Conservation (phyloP, 805 yeast species). For the Kodamaea neixiangensis region DNA sequence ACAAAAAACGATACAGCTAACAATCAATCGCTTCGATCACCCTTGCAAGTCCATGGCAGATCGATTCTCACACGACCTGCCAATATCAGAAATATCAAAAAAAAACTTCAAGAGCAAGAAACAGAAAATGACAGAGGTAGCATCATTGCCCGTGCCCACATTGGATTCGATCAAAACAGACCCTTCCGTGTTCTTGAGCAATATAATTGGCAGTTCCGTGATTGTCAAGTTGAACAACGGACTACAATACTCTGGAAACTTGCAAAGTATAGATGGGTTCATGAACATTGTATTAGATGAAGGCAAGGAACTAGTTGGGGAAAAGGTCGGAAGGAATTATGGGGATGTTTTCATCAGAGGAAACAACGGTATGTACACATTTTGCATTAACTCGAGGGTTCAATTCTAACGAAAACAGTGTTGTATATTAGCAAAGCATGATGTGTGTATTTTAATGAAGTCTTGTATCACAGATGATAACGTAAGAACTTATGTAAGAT, state of each 20-base stretch:
- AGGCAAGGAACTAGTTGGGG: slow-evolving; percentile 65
- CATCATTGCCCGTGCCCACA: background rate
- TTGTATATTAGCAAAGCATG: slow-evolving; percentile 44
- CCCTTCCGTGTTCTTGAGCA: slow-evolving; percentile 78
- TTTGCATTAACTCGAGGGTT: too few relatives aligned
- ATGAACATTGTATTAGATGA: slow-evolving; percentile 90
- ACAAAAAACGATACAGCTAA: too few relatives aligned
- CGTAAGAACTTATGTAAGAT: background rate
- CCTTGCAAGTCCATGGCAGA: background rate
- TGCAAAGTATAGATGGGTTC: slow-evolving; percentile 93
- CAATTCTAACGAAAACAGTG: slow-evolving; percentile 36
- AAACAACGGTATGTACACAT: slow-evolving; percentile 64
- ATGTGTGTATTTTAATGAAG: slow-evolving; percentile 8
- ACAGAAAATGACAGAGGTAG: slow-evolving; percentile 9
- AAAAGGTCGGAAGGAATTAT: slow-evolving; percentile 48
- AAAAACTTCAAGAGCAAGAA: slow-evolving; percentile 1
- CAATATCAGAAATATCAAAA: slow-evolving; percentile 1
- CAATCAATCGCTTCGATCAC: too few relatives aligned
- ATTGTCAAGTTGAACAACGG: slow-evolving; percentile 86
- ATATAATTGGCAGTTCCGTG: slow-evolving; percentile 77
- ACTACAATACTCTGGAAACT: slow-evolving; percentile 64
- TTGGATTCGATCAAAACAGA: slow-evolving; percentile 38
- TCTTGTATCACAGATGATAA: background rate
- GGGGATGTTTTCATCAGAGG: slow-evolving; percentile 89
- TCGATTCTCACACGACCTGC: background rate